Conservation (phyloP, 495 filamentous ascomycete species). For the Aspergillus mulundensis region DNA sequence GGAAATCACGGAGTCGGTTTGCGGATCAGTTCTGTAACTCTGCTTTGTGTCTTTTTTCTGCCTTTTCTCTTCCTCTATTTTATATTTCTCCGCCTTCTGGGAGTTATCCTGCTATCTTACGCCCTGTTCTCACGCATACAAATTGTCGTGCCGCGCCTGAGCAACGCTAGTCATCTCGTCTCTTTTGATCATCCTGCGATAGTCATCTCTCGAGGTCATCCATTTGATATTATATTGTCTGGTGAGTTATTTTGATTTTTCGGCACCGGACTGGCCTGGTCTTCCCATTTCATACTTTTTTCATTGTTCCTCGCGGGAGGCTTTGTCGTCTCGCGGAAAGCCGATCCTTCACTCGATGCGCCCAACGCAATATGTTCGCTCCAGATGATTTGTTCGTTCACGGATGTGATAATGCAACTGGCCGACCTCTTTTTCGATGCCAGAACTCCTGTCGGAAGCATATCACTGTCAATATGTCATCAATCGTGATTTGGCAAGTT, state of each 20-base stretch:
- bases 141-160: slow-evolving; percentile 27
- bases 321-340: not conserved
- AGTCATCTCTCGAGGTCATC: slow-evolving; percentile 14
- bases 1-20: slow-evolving; percentile 44
- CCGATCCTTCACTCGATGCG: not conserved
- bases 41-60: slow-evolving; percentile 32
- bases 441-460: not conserved
- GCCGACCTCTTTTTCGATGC: not conserved
- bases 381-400: not conserved
- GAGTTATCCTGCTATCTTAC: slow-evolving; percentile 32
- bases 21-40: slow-evolving; percentile 34
- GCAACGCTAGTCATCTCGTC: slow-evolving; percentile 20
- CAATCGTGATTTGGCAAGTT: too few species aligned
- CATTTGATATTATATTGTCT: slow-evolving; percentile 27
- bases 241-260: slow-evolving; percentile 24
- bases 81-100: slow-evolving; percentile 31
- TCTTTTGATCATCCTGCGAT: slow-evolving; percentile 2
- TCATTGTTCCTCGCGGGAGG: not conserved
- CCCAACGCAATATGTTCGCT: not conserved
- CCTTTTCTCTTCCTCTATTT: slow-evolving; percentile 33
- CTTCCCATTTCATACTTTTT: not conserved
- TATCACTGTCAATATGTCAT: too few species aligned
- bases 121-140: slow-evolving; percentile 25
- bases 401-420: not conserved
- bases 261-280: not conserved